phyloP scores from a whole-genome alignment of 75 land plant genomes.

The Chamaecyparis obtusa region DNA sequence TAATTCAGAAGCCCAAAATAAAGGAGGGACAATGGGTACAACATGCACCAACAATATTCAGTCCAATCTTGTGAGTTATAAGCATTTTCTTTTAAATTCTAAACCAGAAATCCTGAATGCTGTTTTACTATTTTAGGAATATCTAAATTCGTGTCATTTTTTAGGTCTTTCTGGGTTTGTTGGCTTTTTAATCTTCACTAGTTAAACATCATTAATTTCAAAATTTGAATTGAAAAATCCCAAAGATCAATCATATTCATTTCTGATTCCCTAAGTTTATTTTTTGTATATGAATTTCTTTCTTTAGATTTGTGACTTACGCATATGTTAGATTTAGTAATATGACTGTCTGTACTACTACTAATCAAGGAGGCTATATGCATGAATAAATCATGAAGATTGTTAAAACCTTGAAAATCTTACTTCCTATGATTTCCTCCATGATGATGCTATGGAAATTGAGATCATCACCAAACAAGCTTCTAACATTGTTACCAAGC shows the following conservation, averaged over 20 bases:
- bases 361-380: too few relatives aligned
- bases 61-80: conserved; percentile 65
- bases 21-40: conserved; percentile 34
- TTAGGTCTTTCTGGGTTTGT: not conserved
- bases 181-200: not conserved
- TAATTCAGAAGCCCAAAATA: not conserved
- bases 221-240: not conserved
- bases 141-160: not conserved
- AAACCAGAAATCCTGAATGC: not conserved
- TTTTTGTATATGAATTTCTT: not conserved
- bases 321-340: not conserved
- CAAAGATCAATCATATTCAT: not conserved
- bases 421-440: not conserved
- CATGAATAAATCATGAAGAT: not conserved
- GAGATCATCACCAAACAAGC: not conserved
- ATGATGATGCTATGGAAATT: not conserved
- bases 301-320: not conserved
- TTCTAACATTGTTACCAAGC: too few relatives aligned
- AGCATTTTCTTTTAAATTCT: not conserved
- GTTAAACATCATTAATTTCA: not conserved
- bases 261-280: not conserved
- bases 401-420: not conserved
- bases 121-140: not conserved
- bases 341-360: too few relatives aligned
- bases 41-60: conserved; percentile 47